Evolutionary conservation across 2,329 filamentous ascomycete species (phyloP).

Genomic region (Microcera coccophila): DNA sequence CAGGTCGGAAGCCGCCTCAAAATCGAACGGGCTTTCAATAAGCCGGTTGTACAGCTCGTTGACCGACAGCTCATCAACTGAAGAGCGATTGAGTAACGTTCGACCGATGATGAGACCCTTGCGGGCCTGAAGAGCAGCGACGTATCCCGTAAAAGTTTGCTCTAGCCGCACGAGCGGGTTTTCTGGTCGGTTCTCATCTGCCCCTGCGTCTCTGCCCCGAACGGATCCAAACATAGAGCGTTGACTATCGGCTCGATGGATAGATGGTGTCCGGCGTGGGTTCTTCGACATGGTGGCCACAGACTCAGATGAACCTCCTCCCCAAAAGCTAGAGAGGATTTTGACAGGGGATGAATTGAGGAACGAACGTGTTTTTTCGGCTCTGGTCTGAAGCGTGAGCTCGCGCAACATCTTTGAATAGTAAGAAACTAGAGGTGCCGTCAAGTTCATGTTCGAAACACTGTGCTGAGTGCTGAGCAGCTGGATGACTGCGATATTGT

Average conservation of each 20-base stretch:
- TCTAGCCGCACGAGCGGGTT: conserved; percentile 72
- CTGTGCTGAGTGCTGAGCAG: conserved; percentile 68
- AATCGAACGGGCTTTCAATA: conserved; percentile 75
- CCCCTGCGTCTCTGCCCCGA: conserved; percentile 41
- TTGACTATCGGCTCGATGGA: conserved; percentile 44
- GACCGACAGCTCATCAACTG: conserved; percentile 72
- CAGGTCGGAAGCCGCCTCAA: conserved; percentile 70
- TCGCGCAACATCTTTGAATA: conserved; percentile 74
- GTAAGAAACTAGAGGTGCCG: conserved; percentile 68
- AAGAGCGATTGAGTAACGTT: conserved; percentile 64
- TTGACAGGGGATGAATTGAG: conserved; percentile 86
- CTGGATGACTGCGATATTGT: conserved; percentile 57
- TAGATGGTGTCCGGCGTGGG: conserved; percentile 39
- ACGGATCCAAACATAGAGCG: conserved; percentile 55
- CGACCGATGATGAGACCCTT: conserved; percentile 84
- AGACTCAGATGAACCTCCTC: conserved; percentile 48
- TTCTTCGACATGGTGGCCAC: conserved; percentile 33
- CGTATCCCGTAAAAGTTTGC: conserved; percentile 79
- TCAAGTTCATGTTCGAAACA: conserved; percentile 60
- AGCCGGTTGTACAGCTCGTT: conserved; percentile 89
- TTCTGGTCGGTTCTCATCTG: conserved; percentile 52
- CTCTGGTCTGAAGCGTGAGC: conserved; percentile 59
- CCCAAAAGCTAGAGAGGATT: conserved; percentile 77
- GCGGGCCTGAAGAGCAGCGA: conserved; percentile 75
- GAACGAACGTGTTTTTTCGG: conserved; percentile 64